Evolutionary conservation across 371 early-diverging fungal genomes (phyloP).

Genomic region (Syncephalis plumigaleata): DNA sequence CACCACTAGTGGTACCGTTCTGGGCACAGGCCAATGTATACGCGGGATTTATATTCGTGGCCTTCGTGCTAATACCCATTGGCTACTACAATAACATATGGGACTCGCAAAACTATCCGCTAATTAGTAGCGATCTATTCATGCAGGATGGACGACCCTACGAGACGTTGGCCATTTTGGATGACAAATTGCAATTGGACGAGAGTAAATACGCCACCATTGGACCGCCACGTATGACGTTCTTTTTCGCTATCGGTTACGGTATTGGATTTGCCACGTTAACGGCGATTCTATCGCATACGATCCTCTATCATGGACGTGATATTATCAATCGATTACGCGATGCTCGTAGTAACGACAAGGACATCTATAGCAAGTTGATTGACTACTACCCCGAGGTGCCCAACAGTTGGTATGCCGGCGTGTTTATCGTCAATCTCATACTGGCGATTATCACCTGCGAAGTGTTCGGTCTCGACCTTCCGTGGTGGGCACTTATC

Average conservation of each 20-base stretch:
- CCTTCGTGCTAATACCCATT: slow-evolving; percentile 59
- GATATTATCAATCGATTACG: slow-evolving; percentile 20
- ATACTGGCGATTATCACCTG: slow-evolving; percentile 37
- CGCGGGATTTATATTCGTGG: slow-evolving; percentile 32
- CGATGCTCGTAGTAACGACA: slow-evolving; percentile 11
- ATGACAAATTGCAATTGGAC: not conserved
- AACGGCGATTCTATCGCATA: slow-evolving; percentile 29
- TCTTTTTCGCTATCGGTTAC: slow-evolving; percentile 37
- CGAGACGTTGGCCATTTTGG: not conserved
- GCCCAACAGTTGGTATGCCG: slow-evolving; percentile 58
- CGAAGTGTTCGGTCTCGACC: slow-evolving; percentile 30
- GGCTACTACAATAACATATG: slow-evolving; percentile 46
- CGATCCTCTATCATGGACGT: slow-evolving; percentile 25
- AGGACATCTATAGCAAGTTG: slow-evolving; percentile 24
- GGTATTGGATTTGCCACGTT: slow-evolving; percentile 31
- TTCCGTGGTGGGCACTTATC: slow-evolving; percentile 54
- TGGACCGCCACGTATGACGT: slow-evolving; percentile 34
- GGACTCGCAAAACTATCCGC: slow-evolving; percentile 5
- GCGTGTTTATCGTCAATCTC: slow-evolving; percentile 33
- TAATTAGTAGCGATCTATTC: slow-evolving; percentile 6
- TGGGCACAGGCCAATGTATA: slow-evolving; percentile 15
- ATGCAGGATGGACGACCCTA: not conserved
- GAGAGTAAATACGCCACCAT: not conserved
- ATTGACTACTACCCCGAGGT: slow-evolving; percentile 36
- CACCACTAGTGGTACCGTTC: slow-evolving; percentile 13